These are phyloP conservation scores for Yarrowia divulgata DNA, from an alignment of 805 yeast genomes.

Conservation along the genomic window DNA sequence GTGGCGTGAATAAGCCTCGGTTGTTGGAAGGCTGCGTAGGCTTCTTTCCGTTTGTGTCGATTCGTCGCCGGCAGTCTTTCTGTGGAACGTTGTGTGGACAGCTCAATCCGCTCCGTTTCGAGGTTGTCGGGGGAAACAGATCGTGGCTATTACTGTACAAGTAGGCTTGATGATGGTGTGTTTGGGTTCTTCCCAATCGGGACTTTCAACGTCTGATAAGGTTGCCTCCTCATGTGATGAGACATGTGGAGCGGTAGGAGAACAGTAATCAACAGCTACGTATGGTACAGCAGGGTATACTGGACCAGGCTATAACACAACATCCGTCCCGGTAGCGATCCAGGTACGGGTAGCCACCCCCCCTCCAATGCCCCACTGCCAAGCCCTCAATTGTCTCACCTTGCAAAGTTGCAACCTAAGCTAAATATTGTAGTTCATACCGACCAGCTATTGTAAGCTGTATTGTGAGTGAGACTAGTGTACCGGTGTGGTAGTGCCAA, in stretches of 20 bases:
- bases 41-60: conserved; percentile 6
- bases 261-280: background rate
- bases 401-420: conserved; percentile 2
- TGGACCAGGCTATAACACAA: background rate
- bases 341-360: too few relatives aligned
- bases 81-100: too few relatives aligned
- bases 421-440: too few relatives aligned
- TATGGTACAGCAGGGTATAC: too few relatives aligned
- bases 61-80: too few relatives aligned
- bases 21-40: too few relatives aligned
- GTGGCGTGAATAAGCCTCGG: too few relatives aligned
- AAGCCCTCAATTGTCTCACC: conserved; percentile 8
- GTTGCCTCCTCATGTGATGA: conserved; percentile 24
- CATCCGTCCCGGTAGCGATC: too few relatives aligned
- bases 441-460: too few relatives aligned
- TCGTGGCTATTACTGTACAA: background rate
- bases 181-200: conserved; percentile 39
- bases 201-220: conserved; percentile 14
- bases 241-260: background rate
- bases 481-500: background rate
- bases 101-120: background rate
- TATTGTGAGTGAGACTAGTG: background rate
- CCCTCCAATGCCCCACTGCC: background rate
- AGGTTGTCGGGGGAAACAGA: background rate
- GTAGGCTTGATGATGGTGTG: conserved; percentile 8